Evolutionary conservation across 108 stramenopile species (phyloP).

Genomic region (Phaeodactylum tricornutum): DNA sequence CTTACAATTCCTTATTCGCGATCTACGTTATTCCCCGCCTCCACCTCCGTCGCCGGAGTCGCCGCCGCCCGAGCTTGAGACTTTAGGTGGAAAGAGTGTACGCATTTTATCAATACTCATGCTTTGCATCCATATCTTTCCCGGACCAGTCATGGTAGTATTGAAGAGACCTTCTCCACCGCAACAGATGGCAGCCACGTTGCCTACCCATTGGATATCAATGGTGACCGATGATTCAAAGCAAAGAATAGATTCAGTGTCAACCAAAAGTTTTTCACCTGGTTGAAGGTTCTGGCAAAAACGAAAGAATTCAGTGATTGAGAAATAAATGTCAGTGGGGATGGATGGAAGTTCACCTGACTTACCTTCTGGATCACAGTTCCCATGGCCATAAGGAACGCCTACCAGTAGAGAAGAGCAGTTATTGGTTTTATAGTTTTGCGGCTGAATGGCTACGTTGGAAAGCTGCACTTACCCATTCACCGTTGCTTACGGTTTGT

Average conservation of each 20-base stretch:
- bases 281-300: conserved; percentile 12
- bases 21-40: no score
- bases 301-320: background rate
- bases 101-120: conserved; percentile 48
- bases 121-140: conserved; percentile 38
- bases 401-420: no score
- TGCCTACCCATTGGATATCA: conserved; percentile 34
- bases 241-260: conserved; percentile 31
- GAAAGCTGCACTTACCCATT: no score
- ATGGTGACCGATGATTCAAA: conserved; percentile 32
- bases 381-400: conserved; percentile 55
- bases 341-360: background rate
- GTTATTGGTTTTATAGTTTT: no score
- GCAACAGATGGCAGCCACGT: conserved; percentile 32
- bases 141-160: conserved; percentile 28
- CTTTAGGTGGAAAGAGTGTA: conserved; percentile 31
- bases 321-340: no score
- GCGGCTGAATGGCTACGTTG: no score
- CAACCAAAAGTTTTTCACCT: conserved; percentile 34
- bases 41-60: conserved; percentile 6
- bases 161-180: conserved; percentile 47
- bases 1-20: no score
- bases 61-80: conserved; percentile 7
- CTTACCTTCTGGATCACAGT: conserved; percentile 25
- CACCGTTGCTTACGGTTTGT: conserved; percentile 33